These are phyloP conservation scores for Bremia lactucae DNA, from an alignment of 352 stramenopile species.

Conservation along the genomic window DNA sequence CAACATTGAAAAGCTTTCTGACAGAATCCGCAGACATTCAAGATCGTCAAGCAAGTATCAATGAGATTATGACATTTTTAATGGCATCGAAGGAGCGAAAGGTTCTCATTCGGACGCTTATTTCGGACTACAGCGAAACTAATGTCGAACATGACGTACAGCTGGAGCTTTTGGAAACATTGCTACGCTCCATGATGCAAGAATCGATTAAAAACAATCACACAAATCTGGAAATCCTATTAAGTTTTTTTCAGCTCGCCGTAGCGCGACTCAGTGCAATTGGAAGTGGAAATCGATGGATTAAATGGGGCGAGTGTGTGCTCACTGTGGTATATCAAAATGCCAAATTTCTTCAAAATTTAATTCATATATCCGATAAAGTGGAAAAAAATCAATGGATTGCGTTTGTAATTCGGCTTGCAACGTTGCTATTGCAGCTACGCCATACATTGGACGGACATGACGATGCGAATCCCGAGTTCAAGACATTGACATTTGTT, in stretches of 20 bases:
- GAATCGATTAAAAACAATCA: neutral
- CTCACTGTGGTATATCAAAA: constrained; percentile 11
- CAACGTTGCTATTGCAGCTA: constrained; percentile 11
- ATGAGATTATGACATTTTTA: constrained; percentile 13
- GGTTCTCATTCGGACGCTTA: neutral
- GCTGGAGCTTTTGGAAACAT: constrained; percentile 13
- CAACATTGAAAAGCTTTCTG: constrained; percentile 6
- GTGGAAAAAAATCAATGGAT: neutral
- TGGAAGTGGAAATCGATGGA: constrained; percentile 11
- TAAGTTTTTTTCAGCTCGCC: constrained; percentile 11
- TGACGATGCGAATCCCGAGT: constrained; percentile 7
- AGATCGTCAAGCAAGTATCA: constrained; percentile 5
- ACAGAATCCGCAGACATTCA: neutral
- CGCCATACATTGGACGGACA: constrained; percentile 9
- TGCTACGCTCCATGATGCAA: constrained; percentile 6
- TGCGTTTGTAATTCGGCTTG: constrained; percentile 9
- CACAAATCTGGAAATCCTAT: constrained; percentile 1
- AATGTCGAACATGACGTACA: neutral
- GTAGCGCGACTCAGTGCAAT: constrained; percentile 5
- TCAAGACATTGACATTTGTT: constrained; percentile 36
- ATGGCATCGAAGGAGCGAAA: constrained; percentile 11
- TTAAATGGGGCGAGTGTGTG: constrained; percentile 21
- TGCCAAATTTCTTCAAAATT: constrained; percentile 2
- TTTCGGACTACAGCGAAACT: constrained; percentile 18
- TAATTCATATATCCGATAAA: neutral